These are phyloP conservation scores for Yamadazyma olivae DNA, from an alignment of 805 yeast species.

Conservation along the genomic window DNA sequence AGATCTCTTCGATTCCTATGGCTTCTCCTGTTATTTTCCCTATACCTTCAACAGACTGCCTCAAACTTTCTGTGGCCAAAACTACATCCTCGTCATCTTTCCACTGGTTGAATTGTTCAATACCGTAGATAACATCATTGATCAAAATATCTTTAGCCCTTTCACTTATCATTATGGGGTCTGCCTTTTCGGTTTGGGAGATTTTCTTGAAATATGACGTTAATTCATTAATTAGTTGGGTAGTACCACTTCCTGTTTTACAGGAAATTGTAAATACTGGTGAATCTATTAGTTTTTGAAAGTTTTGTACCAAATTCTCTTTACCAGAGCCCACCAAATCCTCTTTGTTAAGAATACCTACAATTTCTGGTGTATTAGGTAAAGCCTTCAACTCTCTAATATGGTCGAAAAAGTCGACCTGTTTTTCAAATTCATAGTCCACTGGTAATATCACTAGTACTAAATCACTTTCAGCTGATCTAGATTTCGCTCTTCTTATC, in stretches of 20 bases:
- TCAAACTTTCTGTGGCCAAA: conserved; percentile 73
- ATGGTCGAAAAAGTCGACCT: conserved; percentile 33
- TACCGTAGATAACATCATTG: conserved; percentile 75
- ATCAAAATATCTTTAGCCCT: conserved; percentile 71
- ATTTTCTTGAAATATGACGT: conserved; percentile 45
- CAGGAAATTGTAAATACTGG: conserved; percentile 55
- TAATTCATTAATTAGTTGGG: conserved; percentile 39
- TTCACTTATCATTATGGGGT: conserved; percentile 70
- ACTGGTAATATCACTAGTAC: conserved; percentile 64
- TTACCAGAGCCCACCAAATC: conserved; percentile 39
- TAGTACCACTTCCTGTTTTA: conserved; percentile 51
- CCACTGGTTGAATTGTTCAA: conserved; percentile 57
- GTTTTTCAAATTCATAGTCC: conserved; percentile 17
- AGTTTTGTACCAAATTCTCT: not conserved
- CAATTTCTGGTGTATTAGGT: conserved; percentile 23
- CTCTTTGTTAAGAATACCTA: conserved; percentile 56
- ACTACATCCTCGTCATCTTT: conserved; percentile 65
- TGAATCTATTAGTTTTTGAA: conserved; percentile 13
- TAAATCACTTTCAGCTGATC: conserved; percentile 61
- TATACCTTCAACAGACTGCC: conserved; percentile 75
- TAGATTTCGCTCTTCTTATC: conserved; percentile 67
- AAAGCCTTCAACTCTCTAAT: conserved; percentile 23
- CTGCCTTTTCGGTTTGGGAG: conserved; percentile 48
- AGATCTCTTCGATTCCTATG: conserved; percentile 83
- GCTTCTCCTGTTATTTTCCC: conserved; percentile 91